Conservation (phyloP, 306 rosid species). For the Acacia confusa region DNA sequence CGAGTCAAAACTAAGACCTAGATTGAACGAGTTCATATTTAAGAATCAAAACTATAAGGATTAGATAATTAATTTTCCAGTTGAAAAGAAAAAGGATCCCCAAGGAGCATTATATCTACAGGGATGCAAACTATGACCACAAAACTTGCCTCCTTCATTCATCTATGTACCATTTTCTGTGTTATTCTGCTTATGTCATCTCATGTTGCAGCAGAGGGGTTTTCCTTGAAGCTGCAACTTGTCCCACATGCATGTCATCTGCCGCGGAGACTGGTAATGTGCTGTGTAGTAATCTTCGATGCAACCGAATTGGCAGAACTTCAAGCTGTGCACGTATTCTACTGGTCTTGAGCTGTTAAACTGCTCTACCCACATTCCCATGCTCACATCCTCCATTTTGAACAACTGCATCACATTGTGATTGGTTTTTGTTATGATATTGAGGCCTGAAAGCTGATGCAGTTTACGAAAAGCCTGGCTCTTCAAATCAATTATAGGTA, state of each 20-base stretch:
- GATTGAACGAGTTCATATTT: no score
- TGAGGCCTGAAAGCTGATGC: background rate
- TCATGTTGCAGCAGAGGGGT: constrained; percentile 93
- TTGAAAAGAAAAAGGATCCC: background rate
- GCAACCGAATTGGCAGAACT: constrained; percentile 92
- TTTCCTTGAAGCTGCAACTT: constrained; percentile 57
- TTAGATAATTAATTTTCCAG: no score
- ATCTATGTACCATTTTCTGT: constrained; percentile 11
- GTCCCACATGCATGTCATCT: constrained; percentile 91
- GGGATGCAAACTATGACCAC: constrained; percentile 31
- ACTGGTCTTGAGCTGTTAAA: constrained; percentile 68
- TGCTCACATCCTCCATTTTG: constrained; percentile 98
- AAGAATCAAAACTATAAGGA: no score
- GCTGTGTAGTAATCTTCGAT: constrained; percentile 78
- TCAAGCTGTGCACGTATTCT: constrained; percentile 64
- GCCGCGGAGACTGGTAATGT: constrained; percentile 91
- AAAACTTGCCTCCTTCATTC: constrained; percentile 42
- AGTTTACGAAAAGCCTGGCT: background rate
- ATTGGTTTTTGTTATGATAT: background rate
- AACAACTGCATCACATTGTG: constrained; percentile 58
- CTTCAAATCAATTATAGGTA: background rate
- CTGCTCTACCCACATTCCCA: constrained; percentile 95
- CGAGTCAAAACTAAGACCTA: no score
- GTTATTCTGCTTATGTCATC: constrained; percentile 44
- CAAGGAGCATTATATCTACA: constrained; percentile 44